Conservation (phyloP, 306 rosid genomes). For the Inga leiocalycina region DNA sequence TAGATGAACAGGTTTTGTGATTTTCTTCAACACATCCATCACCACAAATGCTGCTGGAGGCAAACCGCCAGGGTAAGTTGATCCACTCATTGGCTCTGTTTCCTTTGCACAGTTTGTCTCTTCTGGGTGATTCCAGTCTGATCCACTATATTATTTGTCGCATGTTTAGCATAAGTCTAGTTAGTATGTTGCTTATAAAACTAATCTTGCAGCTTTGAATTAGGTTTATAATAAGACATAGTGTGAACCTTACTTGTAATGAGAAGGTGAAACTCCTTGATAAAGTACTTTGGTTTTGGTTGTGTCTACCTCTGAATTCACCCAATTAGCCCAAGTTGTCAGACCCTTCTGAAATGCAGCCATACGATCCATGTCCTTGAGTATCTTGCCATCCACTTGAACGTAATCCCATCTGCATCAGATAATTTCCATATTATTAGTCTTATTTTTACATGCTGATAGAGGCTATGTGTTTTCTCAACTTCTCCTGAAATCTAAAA, state of each 20-base stretch:
- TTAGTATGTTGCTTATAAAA: neutral
- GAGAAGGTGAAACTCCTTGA: slow-evolving; percentile 76
- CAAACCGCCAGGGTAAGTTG: slow-evolving; percentile 47
- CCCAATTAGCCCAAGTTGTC: slow-evolving; percentile 78
- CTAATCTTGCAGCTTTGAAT: neutral
- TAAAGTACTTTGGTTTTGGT: slow-evolving; percentile 54
- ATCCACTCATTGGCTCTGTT: slow-evolving; percentile 58
- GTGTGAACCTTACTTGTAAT: slow-evolving; percentile 54
- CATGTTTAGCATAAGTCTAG: neutral
- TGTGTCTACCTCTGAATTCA: slow-evolving; percentile 47
- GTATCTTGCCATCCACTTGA: slow-evolving; percentile 47
- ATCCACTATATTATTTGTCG: slow-evolving; percentile 43
- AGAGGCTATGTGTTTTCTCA: neutral
- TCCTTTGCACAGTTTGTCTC: slow-evolving; percentile 59
- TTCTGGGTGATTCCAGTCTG: slow-evolving; percentile 48
- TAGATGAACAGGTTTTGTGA: slow-evolving; percentile 49
- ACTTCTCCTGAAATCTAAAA: neutral
- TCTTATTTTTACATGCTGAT: neutral
- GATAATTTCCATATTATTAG: neutral
- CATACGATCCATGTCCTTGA: slow-evolving; percentile 74
- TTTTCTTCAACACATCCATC: slow-evolving; percentile 40
- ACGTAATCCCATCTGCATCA: slow-evolving; percentile 72
- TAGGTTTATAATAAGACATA: neutral
- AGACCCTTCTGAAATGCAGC: slow-evolving; percentile 58
- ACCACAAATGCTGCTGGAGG: slow-evolving; percentile 47